phyloP scores from a whole-genome alignment of 257 asterid genomes.

The Lithospermum erythrorhizon region DNA sequence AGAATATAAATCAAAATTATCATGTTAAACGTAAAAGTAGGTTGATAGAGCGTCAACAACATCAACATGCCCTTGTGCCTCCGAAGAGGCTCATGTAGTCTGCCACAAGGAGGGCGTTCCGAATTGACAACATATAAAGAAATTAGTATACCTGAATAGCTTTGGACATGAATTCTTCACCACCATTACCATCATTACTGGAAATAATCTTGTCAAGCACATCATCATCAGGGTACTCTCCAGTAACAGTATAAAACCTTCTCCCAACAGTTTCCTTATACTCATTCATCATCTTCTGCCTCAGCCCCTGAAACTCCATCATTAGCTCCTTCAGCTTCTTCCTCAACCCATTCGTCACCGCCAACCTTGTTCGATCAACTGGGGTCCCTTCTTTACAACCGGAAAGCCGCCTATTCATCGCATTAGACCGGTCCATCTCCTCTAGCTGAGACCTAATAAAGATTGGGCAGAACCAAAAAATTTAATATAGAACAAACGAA shows the following conservation, averaged over 20 bases:
- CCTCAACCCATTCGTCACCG: slow-evolving; percentile 86
- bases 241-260: slow-evolving; percentile 74
- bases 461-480: too few species aligned
- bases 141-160: slow-evolving; percentile 56
- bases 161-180: slow-evolving; percentile 66
- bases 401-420: slow-evolving; percentile 45
- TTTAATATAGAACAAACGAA: too few species aligned
- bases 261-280: slow-evolving; percentile 80
- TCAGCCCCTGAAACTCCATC: slow-evolving; percentile 86
- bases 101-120: too few species aligned
- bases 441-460: slow-evolving; percentile 43
- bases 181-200: slow-evolving; percentile 49
- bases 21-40: too few species aligned
- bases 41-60: too few species aligned
- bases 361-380: slow-evolving; percentile 57
- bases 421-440: slow-evolving; percentile 84
- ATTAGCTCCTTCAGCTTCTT: slow-evolving; percentile 87
- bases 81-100: too few species aligned
- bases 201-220: slow-evolving; percentile 74
- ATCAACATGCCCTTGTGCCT: too few species aligned
- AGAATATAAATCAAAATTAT: too few species aligned
- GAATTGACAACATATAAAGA: too few species aligned
- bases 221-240: slow-evolving; percentile 61
- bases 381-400: slow-evolving; percentile 71
- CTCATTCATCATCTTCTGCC: slow-evolving; percentile 89